Conservation (phyloP, 305 asterid genomes). For the Ajuga reptans region DNA sequence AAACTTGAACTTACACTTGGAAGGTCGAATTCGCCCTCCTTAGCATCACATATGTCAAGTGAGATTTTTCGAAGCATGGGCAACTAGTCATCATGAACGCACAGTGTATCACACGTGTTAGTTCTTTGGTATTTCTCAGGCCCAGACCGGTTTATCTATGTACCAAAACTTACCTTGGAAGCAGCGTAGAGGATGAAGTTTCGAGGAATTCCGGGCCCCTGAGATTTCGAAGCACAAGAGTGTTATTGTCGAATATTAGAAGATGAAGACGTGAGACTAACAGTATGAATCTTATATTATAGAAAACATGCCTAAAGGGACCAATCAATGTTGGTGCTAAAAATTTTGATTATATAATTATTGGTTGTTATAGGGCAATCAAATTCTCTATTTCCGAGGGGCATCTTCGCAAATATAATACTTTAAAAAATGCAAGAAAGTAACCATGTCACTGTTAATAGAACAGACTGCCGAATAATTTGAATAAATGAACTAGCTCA, state of each 20-base stretch:
- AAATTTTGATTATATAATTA: too few relatives aligned
- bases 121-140: background rate
- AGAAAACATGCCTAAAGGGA: background rate
- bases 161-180: slow-evolving; percentile 40
- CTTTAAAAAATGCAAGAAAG: background rate
- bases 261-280: background rate
- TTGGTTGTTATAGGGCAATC: too few relatives aligned
- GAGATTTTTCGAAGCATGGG: slow-evolving; percentile 85
- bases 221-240: slow-evolving; percentile 12
- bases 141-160: background rate
- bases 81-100: slow-evolving; percentile 36
- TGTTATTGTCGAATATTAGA: background rate
- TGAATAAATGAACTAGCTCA: background rate
- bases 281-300: too few relatives aligned
- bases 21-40: slow-evolving; percentile 59
- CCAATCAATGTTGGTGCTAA: too few relatives aligned
- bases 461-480: background rate
- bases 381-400: too few relatives aligned
- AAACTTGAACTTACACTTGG: slow-evolving; percentile 49
- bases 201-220: slow-evolving; percentile 67
- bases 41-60: slow-evolving; percentile 74
- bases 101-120: background rate
- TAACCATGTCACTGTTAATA: background rate
- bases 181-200: slow-evolving; percentile 50
- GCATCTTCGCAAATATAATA: too few relatives aligned